These are phyloP conservation scores for Conticribra weissflogii DNA, from an alignment of 108 stramenopile genomes.

Conservation along the genomic window DNA sequence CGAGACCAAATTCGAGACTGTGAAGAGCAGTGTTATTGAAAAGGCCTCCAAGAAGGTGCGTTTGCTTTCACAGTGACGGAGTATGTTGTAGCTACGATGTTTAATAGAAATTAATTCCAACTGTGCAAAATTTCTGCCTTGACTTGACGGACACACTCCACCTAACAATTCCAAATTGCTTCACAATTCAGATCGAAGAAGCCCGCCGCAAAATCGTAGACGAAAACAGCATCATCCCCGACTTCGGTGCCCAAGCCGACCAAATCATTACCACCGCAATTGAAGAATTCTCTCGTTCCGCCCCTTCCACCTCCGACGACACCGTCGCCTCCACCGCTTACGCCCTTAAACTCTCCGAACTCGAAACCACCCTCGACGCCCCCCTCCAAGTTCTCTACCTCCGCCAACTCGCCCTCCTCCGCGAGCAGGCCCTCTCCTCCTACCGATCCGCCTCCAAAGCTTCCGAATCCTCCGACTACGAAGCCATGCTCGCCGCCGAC, in stretches of 20 bases:
- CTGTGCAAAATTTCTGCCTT: too few species aligned
- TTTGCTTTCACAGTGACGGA: not conserved
- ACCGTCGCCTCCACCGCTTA: constrained; percentile 68
- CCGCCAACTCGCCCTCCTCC: constrained; percentile 80
- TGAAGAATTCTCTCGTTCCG: constrained; percentile 86
- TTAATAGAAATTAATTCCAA: too few species aligned
- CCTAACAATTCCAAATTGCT: too few species aligned
- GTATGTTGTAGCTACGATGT: not conserved
- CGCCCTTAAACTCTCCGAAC: constrained; percentile 86
- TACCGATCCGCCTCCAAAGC: constrained; percentile 81
- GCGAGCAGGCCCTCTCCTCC: constrained; percentile 86
- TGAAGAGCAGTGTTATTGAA: constrained; percentile 41
- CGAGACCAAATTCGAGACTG: constrained; percentile 35
- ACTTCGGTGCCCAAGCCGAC: constrained; percentile 88
- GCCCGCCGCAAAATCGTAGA: constrained; percentile 76
- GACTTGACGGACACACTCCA: too few species aligned
- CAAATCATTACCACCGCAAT: constrained; percentile 89
- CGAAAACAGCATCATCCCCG: constrained; percentile 64
- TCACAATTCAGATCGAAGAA: constrained; percentile 70
- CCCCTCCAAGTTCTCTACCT: constrained; percentile 93
- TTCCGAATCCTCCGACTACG: constrained; percentile 88
- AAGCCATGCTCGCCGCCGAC: constrained; percentile 95
- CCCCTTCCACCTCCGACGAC: constrained; percentile 80
- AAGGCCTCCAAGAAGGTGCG: constrained; percentile 47
- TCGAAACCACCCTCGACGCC: constrained; percentile 88